phyloP scores from a whole-genome alignment of 345 rosid genomes.

The Bruguiera gymnorhiza region DNA sequence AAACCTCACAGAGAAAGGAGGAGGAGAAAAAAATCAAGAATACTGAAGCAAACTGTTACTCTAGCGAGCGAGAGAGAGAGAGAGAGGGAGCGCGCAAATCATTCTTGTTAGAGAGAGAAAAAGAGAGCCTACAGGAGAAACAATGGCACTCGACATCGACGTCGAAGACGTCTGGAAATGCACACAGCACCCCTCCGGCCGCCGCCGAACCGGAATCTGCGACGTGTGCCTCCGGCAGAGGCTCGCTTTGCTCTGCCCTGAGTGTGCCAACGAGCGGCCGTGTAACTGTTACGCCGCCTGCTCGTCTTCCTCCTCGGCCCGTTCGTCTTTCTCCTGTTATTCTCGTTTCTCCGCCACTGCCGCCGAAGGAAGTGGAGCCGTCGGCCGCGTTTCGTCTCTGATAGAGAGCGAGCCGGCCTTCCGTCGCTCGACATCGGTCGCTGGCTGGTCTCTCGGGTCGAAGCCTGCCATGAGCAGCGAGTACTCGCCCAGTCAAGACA shows the following conservation, averaged over 20 bases:
- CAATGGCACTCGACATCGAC: conserved; percentile 39
- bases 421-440: conserved; percentile 74
- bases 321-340: conserved; percentile 43
- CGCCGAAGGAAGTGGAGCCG: conserved; percentile 31
- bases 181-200: conserved; percentile 58
- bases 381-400: conserved; percentile 55
- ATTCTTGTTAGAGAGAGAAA: neutral
- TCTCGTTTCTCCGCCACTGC: conserved; percentile 33
- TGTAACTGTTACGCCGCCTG: conserved; percentile 54
- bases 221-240: conserved; percentile 78
- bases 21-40: no score
- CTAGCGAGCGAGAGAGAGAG: conserved; percentile 4
- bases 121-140: neutral
- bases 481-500: neutral
- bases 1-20: neutral
- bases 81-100: neutral
- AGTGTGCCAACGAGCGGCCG: conserved; percentile 71
- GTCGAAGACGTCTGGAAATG: conserved; percentile 80
- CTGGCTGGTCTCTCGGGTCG: conserved; percentile 59
- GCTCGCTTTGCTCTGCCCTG: conserved; percentile 73
- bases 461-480: conserved; percentile 21
- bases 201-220: conserved; percentile 71
- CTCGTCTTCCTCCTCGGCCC: conserved; percentile 33
- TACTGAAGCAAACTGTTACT: neutral
- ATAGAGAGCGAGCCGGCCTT: conserved; percentile 69